Percentiles rank a stretch among this genome's conserved stretches.
Evolutionary conservation across 768 basidiomycete genomes (phyloP).

Genomic region (Tylopilus sp.): DNA sequence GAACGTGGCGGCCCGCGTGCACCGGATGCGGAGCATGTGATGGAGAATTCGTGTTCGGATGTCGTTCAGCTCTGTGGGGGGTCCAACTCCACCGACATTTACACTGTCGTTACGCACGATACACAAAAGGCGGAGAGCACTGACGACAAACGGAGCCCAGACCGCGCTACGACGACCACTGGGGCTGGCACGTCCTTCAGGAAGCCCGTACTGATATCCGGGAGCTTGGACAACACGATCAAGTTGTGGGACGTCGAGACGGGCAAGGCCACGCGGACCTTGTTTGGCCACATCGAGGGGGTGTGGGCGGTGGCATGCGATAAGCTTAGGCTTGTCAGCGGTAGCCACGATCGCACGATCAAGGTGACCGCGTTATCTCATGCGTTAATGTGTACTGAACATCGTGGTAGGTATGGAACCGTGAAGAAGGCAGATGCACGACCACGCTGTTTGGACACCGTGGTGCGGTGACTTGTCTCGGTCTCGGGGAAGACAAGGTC

Average conservation of each 20-base stretch:
- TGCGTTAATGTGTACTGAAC: not conserved
- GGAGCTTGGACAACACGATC: constrained; percentile 92
- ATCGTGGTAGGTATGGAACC: constrained; percentile 77
- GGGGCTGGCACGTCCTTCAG: constrained; percentile 30
- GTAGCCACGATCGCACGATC: constrained; percentile 94
- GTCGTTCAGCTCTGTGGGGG: constrained; percentile 13
- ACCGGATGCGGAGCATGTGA: constrained; percentile 7
- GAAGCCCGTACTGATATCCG: constrained; percentile 80
- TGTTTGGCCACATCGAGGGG: constrained; percentile 98
- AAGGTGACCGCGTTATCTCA: constrained; percentile 55
- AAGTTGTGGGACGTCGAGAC: constrained; percentile 94
- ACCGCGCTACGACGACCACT: not conserved
- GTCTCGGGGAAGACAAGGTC: constrained; percentile 91
- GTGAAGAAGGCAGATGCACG: constrained; percentile 82
- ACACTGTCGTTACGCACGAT: constrained; percentile 31
- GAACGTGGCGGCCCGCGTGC: constrained; percentile 15
- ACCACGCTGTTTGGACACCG: constrained; percentile 92
- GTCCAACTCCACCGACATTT: constrained; percentile 19
- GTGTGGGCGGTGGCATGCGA: constrained; percentile 96
- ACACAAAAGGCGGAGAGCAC: constrained; percentile 5
- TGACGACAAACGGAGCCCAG: constrained; percentile 12
- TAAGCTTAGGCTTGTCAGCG: constrained; percentile 86
- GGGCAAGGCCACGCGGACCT: constrained; percentile 70
- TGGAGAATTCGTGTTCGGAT: constrained; percentile 17
- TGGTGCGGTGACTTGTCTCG: constrained; percentile 89